A percentile compares a stretch with the other conserved stretches of the same genome.
Conservation (phyloP, 2,329 filamentous ascomycete genomes). For the Alternaria solani region DNA sequence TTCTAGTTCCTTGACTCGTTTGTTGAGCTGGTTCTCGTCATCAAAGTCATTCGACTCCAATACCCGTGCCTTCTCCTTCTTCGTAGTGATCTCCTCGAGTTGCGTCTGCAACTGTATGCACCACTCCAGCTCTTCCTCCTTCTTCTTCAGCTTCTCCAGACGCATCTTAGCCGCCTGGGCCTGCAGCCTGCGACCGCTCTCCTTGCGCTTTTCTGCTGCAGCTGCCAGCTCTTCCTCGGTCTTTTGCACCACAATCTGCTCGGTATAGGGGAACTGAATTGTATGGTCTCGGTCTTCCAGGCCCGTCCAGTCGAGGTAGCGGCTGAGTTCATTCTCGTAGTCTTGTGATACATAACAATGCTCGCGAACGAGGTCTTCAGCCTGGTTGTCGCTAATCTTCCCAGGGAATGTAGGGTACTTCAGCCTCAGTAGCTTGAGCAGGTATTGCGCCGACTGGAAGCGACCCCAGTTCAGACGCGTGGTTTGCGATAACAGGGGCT, state of each 20-base stretch:
- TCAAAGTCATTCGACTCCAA: conserved; percentile 92
- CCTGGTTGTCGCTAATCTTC: conserved; percentile 85
- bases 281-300: conserved; percentile 88
- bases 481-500: conserved; percentile 83
- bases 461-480: conserved; percentile 95
- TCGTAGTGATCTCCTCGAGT: conserved; percentile 78
- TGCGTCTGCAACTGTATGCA: conserved; percentile 82
- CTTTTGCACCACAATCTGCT: conserved; percentile 89
- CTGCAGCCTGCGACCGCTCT: conserved; percentile 88
- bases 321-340: conserved; percentile 79
- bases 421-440: conserved; percentile 85
- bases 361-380: conserved; percentile 84
- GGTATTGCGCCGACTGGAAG: conserved; percentile 86
- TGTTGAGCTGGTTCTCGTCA: conserved; percentile 86
- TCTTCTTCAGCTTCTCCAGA: conserved; percentile 91
- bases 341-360: conserved; percentile 89
- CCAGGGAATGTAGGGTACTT: conserved; percentile 92
- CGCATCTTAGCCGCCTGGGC: conserved; percentile 98
- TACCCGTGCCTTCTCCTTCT: conserved; percentile 79
- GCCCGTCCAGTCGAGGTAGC: conserved; percentile 88
- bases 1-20: conserved; percentile 86
- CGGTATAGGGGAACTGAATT: conserved; percentile 91
- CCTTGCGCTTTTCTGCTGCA: conserved; percentile 92
- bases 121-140: conserved; percentile 94
- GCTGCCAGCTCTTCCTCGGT: conserved; percentile 90